Percentiles rank a stretch among this genome's conserved stretches.
These are phyloP conservation scores for Xylaria sp. DNA, from an alignment of 2,329 filamentous ascomycete genomes.

Conservation along the genomic window DNA sequence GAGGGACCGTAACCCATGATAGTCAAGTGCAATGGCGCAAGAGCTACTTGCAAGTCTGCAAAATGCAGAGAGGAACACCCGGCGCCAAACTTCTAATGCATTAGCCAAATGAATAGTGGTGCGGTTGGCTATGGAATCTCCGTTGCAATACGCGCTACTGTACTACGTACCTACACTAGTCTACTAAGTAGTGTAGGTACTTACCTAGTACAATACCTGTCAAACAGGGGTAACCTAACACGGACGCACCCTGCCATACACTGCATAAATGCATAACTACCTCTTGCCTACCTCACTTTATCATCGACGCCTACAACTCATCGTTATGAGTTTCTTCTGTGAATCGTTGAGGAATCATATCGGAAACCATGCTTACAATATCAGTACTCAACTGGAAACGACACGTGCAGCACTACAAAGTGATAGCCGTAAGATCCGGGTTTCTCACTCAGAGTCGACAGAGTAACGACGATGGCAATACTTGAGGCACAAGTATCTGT, in stretches of 20 bases:
- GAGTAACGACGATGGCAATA: too few species aligned
- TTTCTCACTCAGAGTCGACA: too few species aligned
- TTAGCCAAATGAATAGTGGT: slow-evolving; percentile 14
- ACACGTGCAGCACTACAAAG: too few species aligned
- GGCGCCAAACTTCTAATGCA: slow-evolving; percentile 1
- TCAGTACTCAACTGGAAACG: too few species aligned
- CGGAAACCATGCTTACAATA: too few species aligned
- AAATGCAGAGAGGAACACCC: not conserved
- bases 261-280: not conserved
- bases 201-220: not conserved
- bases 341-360: not conserved
- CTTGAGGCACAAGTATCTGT: too few species aligned
- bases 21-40: slow-evolving; percentile 3
- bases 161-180: not conserved
- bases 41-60: not conserved
- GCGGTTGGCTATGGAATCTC: slow-evolving; percentile 2
- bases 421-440: too few species aligned
- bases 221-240: not conserved
- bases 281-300: too few species aligned
- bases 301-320: not conserved
- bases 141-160: not conserved
- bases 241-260: not conserved
- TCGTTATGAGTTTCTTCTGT: not conserved
- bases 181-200: not conserved
- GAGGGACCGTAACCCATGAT: not conserved